Evolutionary conservation across 2,329 filamentous ascomycete genomes (phyloP), one percentile per base, ranked within the genome.

Genomic region (Pyricularia sp.): DNA sequence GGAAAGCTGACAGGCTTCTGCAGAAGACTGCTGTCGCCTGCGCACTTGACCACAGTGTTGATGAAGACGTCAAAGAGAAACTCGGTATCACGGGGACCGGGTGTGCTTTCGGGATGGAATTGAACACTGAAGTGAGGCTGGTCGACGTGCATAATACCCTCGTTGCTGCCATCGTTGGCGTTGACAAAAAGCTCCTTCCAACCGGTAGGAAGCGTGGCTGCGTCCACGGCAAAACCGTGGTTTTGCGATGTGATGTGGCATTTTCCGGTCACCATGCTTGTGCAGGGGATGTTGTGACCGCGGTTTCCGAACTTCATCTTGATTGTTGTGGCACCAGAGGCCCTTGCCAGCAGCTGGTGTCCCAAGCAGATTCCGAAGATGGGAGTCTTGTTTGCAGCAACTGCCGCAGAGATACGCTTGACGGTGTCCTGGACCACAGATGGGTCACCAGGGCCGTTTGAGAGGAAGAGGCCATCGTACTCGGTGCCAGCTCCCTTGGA

Each of bases 241-340:
- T 99, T 99, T 81, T 99, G 95, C 11, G 95, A 98, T 59, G 95
- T 99, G 78, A 99, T 99, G 82, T 99, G 94, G 79, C 95, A 99
- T 82, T 93, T 93, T 74, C 95, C 95, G 64, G 94, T 97, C 73
- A 98, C 84, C 86, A 97, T 87, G 81, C 92, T 97, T 12, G 94
- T 98, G 84, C 94, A 97, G 64, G 95, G 95, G 76, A 99, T 98
- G 82, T 99, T 99, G 84, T 97, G 93, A 63, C 94, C 95, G 76
- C 95, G 92, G 83, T 99, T 99, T 82, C 95, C 95, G 76, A 97
- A 99, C 86, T 98, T 98, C 93, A 99, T 97, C 85, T 99, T 99
- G 76, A 86, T 81, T 0, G 95, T 98, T 65, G 85, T 85, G 65
- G 94, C 94, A 69, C 94, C 94, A 36, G 93, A 89, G 69, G 94